A percentile compares a stretch with the other conserved stretches of the same genome.
Evolutionary conservation across 108 stramenopile genomes (phyloP).

Genomic region (Nannochloropsis oceanica): DNA sequence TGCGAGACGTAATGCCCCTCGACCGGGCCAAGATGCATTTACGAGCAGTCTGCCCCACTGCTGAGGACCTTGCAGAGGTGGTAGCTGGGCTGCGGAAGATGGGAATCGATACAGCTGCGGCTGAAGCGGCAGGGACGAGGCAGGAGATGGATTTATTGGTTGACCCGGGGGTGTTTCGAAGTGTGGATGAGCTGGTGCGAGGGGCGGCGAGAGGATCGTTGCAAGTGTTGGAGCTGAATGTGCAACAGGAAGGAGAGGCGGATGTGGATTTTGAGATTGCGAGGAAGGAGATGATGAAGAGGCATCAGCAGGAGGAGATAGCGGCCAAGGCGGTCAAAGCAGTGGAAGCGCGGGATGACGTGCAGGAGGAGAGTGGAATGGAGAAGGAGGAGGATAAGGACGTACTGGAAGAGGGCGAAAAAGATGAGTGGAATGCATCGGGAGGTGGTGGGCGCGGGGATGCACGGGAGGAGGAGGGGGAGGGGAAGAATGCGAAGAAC

Average conservation of each 20-base stretch:
- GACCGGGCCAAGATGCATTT: conserved; percentile 87
- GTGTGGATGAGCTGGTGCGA: conserved; percentile 18
- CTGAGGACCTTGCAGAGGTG: conserved; percentile 2
- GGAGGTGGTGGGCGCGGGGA: not conserved
- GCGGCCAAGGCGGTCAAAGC: not conserved
- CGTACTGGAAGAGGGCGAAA: not conserved
- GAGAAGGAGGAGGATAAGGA: not conserved
- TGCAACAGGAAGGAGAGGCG: conserved; percentile 24
- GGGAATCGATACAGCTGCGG: conserved; percentile 63
- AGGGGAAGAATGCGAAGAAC: not conserved
- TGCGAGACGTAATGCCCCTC: conserved; percentile 70
- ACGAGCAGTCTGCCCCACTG: conserved; percentile 29
- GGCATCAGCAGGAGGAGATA: not conserved
- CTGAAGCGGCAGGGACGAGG: conserved; percentile 49
- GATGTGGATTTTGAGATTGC: conserved; percentile 23
- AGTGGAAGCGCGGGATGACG: not conserved
- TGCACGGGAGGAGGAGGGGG: not conserved
- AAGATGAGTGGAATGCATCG: no score
- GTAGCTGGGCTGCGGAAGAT: conserved; percentile 28
- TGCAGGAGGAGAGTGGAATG: not conserved
- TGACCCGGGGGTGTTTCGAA: conserved; percentile 23
- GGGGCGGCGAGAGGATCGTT: not conserved
- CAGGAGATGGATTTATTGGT: conserved; percentile 23
- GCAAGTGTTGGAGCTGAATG: conserved; percentile 22
- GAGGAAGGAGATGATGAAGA: conserved; percentile 8